Evolutionary conservation across 192 early-diverging fungal genomes (phyloP).

Genomic region (Podila epigama): DNA sequence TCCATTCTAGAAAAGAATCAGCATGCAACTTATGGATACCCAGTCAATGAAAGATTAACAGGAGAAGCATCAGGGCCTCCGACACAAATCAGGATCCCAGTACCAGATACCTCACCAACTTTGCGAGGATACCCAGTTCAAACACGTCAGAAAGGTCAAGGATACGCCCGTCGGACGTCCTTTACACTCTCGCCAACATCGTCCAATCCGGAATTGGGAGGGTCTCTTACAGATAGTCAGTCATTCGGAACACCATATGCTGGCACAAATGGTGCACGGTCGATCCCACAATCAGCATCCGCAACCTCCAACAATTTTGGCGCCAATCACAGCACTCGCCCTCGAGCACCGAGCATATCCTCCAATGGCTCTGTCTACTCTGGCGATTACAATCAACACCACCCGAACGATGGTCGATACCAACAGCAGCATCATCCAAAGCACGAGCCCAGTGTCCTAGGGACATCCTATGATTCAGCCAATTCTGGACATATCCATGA

Average conservation of each 20-base stretch:
- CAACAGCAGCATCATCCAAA: background rate
- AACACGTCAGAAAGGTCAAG: conserved; percentile 11
- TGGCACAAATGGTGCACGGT: background rate
- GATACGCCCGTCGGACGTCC: conserved; percentile 22
- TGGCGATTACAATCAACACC: conserved; percentile 18
- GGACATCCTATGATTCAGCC: conserved; percentile 33
- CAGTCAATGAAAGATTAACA: conserved; percentile 3
- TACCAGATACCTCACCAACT: conserved; percentile 28
- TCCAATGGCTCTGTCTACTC: conserved; percentile 29
- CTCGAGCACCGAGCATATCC: conserved; percentile 21
- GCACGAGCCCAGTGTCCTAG: conserved; percentile 22
- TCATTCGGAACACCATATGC: conserved; percentile 32
- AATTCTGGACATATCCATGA: conserved; percentile 25
- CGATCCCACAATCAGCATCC: background rate
- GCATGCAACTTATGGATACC: background rate
- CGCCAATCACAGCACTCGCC: background rate
- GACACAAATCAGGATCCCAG: conserved; percentile 30
- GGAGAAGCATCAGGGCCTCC: background rate
- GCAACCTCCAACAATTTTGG: conserved; percentile 11
- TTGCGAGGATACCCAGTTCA: conserved; percentile 18
- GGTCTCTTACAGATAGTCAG: conserved; percentile 41
- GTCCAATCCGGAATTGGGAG: conserved; percentile 39
- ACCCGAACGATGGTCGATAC: background rate
- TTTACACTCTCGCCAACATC: conserved; percentile 46
- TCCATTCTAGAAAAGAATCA: background rate